These are phyloP conservation scores for Trichophyton benhamiae DNA, from an alignment of 2,329 filamentous ascomycete species.

Conservation along the genomic window DNA sequence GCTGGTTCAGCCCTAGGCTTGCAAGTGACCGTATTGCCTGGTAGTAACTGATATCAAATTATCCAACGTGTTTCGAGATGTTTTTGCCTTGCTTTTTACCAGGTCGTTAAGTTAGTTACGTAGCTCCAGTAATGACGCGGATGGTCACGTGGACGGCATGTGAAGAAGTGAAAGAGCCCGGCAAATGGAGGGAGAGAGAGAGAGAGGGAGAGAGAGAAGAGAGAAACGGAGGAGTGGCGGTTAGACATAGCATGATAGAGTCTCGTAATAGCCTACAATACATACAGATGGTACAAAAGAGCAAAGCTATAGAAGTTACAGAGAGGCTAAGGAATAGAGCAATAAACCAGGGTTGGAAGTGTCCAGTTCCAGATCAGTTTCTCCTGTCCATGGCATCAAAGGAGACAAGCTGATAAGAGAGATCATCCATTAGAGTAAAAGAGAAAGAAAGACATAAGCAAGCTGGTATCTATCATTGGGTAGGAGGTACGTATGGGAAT, in stretches of 20 bases:
- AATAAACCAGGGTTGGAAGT: not conserved
- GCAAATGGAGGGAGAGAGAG: not conserved
- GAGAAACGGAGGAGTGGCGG: not conserved
- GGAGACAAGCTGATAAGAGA: too few relatives aligned
- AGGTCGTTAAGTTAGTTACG: not conserved
- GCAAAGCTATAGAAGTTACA: constrained; percentile 2
- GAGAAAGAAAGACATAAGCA: not conserved
- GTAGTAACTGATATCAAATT: not conserved
- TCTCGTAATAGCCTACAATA: constrained; percentile 1
- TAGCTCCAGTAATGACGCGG: not conserved
- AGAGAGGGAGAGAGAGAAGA: not conserved
- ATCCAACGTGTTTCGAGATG: not conserved
- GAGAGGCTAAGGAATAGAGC: not conserved
- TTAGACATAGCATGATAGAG: not conserved
- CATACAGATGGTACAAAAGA: not conserved
- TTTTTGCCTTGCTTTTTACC: not conserved
- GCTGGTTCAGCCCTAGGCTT: not conserved
- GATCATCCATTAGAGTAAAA: not conserved
- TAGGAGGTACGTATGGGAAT: constrained; percentile 1
- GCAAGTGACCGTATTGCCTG: not conserved
- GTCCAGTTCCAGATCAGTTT: not conserved
- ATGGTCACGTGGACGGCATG: not conserved
- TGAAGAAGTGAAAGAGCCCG: not conserved
- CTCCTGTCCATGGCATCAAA: not conserved
- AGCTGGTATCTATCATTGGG: constrained; percentile 1